Evolutionary conservation across 441 rosid genomes (phyloP), one percentile per base, ranked within the genome.

Genomic region (Populus hybrid): DNA sequence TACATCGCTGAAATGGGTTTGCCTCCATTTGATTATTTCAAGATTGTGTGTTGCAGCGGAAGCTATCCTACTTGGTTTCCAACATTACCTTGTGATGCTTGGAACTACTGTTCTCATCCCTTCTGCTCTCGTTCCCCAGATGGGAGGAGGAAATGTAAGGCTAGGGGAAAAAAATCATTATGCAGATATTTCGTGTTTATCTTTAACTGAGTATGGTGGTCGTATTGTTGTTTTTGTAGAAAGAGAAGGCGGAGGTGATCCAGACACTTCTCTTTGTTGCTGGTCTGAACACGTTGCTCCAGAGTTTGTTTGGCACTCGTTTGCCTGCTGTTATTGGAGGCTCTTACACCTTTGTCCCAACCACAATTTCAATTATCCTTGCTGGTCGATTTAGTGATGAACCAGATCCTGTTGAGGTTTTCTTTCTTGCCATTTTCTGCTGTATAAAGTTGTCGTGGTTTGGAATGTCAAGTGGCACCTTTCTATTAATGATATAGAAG

Each of bases 121-220:
- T 53, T 85, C 93, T 53, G 83, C 97, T 74, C 97, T 97, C 31
- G 99, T 97, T 74, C 99, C 99, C 3, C 99, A 93, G 83, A 97
- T 97, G 99, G 99, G 99, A 76, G 99, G 99, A 78, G 88, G 98
- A 89, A 92, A 93, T 85, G 99, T 97, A 90, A 89, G 94, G 12
- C 71, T 14, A 28, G 4, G 33, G 65, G 73, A 68, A 45, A n/a
- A 7, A 53, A 76, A 31, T 33, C 53, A 18, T 78, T 21, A 76
- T 18, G 36, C 26, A 45, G 35, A 31, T 35, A 12, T 6, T 28
- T 72, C 50, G 38, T 73, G 66, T 40, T 40, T 14, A 69, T 69
- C 23, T 61, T 29, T 31, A n/a, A 35, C 71, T 45, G 12, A 45
- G 35, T 69, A 31, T 76, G 69, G 12, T 71, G 64, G 24, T 74